Base-by-base conservation (phyloP, 2,329 filamentous ascomycete species). In the Daldinia eschscholtzii region DNA sequence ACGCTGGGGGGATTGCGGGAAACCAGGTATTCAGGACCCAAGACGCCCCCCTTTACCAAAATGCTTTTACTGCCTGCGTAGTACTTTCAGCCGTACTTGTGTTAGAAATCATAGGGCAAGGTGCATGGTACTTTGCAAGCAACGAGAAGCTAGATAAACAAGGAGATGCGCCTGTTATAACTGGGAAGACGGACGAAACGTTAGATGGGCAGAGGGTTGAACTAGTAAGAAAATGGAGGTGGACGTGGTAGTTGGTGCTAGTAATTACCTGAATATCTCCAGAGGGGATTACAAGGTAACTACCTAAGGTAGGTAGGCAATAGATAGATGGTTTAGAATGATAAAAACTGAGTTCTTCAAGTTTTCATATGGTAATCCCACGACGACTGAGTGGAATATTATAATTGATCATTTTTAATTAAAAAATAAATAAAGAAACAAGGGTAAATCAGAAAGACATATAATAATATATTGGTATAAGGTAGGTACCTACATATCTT, bases 1-100 rank as follows among this genome's bases (percentile, higher is more conserved):
- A 77, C 59, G 30, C 59, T 9, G 72, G 69, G 0, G 74, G 72
- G 3, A 76, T 77, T 7, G 72, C 75, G 2, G 74, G 74, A 3
- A 69, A 65, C 18, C 75, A 77, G 42, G 70, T 77, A 7, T 77
- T 77, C 70, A 70, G 76, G 18, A 74, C 75, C 3, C 61, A 73
- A 23, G 76, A 77, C 37, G 74, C 74, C 13, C 76, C 76, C 23
- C 63, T 72, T 6, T 77, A 77, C 23, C 23, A 62, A 3, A 74
- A 72, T 41, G 76, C 68, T 0, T 74, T 76, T 28, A 76, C 74
- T 1, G 74, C 67, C 2, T 74, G 73, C 26, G 53, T 75, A 6
- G 71, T 66, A n/a, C 68, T 76, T 18, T 64, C 72, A 4, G 72
- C 71, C 1, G 56, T 66, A 3, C 67, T 61, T 9, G 57, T 73